Percentiles rank a stretch among this genome's conserved stretches.
Evolutionary conservation across 768 basidiomycete genomes (phyloP).

Genomic region (Mycena sanguinolenta): DNA sequence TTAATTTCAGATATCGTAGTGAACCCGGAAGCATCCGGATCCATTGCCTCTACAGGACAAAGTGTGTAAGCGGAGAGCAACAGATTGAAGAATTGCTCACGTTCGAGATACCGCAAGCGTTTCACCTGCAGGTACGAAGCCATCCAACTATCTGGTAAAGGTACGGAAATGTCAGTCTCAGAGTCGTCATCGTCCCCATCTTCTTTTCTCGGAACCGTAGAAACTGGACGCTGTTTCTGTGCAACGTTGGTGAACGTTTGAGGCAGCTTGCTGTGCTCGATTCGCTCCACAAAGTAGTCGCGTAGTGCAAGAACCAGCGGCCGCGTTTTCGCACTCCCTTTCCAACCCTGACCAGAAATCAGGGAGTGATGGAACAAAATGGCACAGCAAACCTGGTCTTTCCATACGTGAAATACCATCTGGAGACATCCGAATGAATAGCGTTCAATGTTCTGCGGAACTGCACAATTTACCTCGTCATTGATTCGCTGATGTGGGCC

Average conservation of each 20-base stretch:
- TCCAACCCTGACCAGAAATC: slow-evolving; percentile 14
- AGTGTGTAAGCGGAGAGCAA: neutral
- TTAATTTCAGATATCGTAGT: slow-evolving; percentile 20
- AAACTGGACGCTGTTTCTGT: neutral
- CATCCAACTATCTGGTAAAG: slow-evolving; percentile 11
- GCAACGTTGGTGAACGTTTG: slow-evolving; percentile 19
- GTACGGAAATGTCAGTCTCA: neutral
- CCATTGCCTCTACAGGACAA: neutral
- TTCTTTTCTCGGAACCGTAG: slow-evolving; percentile 39
- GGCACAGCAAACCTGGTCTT: slow-evolving; percentile 13
- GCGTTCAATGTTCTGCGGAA: neutral
- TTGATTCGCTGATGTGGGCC: slow-evolving; percentile 42
- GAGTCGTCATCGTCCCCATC: slow-evolving; percentile 34
- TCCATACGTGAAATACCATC: slow-evolving; percentile 39
- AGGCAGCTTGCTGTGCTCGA: neutral
- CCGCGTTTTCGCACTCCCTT: slow-evolving; percentile 15
- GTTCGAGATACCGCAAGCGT: slow-evolving; percentile 20
- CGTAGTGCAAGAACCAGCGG: slow-evolving; percentile 13
- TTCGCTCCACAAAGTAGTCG: slow-evolving; percentile 24
- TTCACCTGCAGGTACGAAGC: slow-evolving; percentile 11
- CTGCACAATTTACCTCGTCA: slow-evolving; percentile 30
- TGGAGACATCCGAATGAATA: slow-evolving; percentile 5
- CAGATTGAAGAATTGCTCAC: neutral
- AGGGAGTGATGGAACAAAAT: neutral
- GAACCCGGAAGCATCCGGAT: slow-evolving; percentile 18